A percentile compares a stretch with the other conserved stretches of the same genome.
Conservation (phyloP, 306 rosid species). For the Ammopiptanthus mongolicus region DNA sequence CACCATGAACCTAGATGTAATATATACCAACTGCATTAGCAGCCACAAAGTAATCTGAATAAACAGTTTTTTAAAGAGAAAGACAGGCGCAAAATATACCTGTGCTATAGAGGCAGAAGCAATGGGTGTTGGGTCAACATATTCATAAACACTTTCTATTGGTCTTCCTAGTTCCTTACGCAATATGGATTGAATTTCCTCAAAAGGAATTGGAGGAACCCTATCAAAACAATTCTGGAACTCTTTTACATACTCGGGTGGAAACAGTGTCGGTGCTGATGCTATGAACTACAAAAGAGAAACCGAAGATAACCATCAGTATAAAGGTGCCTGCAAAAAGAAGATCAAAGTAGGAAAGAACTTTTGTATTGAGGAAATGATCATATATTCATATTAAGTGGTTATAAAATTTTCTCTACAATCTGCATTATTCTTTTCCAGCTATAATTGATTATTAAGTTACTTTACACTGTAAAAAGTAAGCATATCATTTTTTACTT, state of each 20-base stretch:
- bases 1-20: slow-evolving; percentile 75
- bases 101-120: slow-evolving; percentile 98
- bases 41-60: background rate
- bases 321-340: background rate
- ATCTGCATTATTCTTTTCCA: background rate
- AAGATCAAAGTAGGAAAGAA: slow-evolving; percentile 11
- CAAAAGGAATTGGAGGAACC: slow-evolving; percentile 85
- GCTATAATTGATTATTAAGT: background rate
- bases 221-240: slow-evolving; percentile 94
- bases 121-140: slow-evolving; percentile 75
- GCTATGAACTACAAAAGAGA: slow-evolving; percentile 68
- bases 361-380: background rate
- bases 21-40: slow-evolving; percentile 23
- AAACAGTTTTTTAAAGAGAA: slow-evolving; percentile 1
- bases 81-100: slow-evolving; percentile 32
- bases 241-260: slow-evolving; percentile 90
- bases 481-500: background rate
- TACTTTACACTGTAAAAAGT: background rate
- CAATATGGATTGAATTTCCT: slow-evolving; percentile 61
- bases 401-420: background rate
- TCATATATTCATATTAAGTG: slow-evolving; percentile 11
- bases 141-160: slow-evolving; percentile 78
- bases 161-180: slow-evolving; percentile 76
- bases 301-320: slow-evolving; percentile 33
- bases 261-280: slow-evolving; percentile 90